These are phyloP conservation scores for Thermomucor indicae-seudaticae DNA, from an alignment of 371 early-diverging fungal species.

Conservation along the genomic window DNA sequence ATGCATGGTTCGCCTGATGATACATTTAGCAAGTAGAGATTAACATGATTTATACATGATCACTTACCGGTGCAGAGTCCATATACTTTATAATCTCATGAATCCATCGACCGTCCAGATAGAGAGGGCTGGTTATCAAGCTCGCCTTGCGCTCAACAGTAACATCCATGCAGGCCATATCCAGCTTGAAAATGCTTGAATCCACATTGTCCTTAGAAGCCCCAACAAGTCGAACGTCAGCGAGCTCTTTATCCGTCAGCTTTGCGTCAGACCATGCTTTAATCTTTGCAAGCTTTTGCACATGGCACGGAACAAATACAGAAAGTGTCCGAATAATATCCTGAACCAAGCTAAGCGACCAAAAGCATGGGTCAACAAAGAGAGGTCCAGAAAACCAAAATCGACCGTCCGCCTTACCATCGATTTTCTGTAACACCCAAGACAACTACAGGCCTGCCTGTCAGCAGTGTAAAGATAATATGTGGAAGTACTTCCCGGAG, in stretches of 20 bases:
- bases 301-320: constrained; percentile 38
- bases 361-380: not conserved
- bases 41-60: not conserved
- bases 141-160: constrained; percentile 14
- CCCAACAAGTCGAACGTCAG: constrained; percentile 32
- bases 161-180: constrained; percentile 33
- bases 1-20: constrained; percentile 26
- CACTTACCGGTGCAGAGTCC: constrained; percentile 26
- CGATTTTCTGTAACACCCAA: constrained; percentile 22
- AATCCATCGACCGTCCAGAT: constrained; percentile 46
- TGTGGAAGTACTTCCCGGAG: constrained; percentile 16
- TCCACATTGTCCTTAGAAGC: constrained; percentile 23
- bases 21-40: not conserved
- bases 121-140: constrained; percentile 35
- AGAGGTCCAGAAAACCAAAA: not conserved
- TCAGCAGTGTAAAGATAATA: constrained; percentile 37
- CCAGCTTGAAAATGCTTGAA: constrained; percentile 28
- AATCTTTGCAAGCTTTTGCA: constrained; percentile 11
- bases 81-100: constrained; percentile 26
- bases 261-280: constrained; percentile 23
- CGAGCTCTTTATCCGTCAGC: constrained; percentile 22
- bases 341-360: constrained; percentile 18
- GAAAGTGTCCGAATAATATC: constrained; percentile 28
- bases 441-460: constrained; percentile 35
- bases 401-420: constrained; percentile 7